A percentile compares a stretch with the other conserved stretches of the same genome.
These are phyloP conservation scores for Annulohypoxylon bovei DNA, from an alignment of 495 filamentous ascomycete genomes.

Conservation along the genomic window DNA sequence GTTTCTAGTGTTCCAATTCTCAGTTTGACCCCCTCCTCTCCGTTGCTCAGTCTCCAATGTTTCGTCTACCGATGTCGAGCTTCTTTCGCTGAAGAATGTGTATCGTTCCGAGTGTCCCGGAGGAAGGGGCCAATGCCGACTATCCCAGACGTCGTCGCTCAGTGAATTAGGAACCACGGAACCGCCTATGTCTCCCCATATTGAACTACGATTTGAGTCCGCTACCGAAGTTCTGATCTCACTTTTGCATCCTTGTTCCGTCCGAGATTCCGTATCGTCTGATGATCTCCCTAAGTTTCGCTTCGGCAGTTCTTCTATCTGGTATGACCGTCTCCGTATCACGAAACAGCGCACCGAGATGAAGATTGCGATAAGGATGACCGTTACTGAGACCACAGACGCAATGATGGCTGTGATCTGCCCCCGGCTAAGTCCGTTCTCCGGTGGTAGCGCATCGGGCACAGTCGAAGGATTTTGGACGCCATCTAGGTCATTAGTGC, in stretches of 20 bases:
- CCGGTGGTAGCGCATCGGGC: conserved; percentile 2
- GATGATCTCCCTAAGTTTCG: neutral
- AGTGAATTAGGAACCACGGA: conserved; percentile 4
- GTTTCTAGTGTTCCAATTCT: neutral
- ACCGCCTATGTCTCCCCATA: conserved; percentile 23
- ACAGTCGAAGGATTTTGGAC: neutral
- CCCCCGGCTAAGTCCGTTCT: neutral
- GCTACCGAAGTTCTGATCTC: conserved; percentile 10
- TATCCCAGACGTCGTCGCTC: conserved; percentile 28
- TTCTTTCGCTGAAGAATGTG: conserved; percentile 39
- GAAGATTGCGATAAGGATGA: neutral
- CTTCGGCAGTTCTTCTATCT: conserved; percentile 19
- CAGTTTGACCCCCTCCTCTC: neutral
- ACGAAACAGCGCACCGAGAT: conserved; percentile 25
- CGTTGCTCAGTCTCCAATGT: conserved; percentile 1
- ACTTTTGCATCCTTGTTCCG: neutral
- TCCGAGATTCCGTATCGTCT: neutral
- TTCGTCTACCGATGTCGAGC: conserved; percentile 22
- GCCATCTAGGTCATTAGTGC: neutral
- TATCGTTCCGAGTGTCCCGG: conserved; percentile 38
- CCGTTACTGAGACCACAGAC: neutral
- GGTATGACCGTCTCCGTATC: conserved; percentile 1
- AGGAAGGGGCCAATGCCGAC: conserved; percentile 34
- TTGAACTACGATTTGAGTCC: conserved; percentile 22
- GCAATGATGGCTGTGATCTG: conserved; percentile 20